Evolutionary conservation across 2,329 filamentous ascomycete genomes (phyloP).

Genomic region (Aotearoamyces nothofagi): DNA sequence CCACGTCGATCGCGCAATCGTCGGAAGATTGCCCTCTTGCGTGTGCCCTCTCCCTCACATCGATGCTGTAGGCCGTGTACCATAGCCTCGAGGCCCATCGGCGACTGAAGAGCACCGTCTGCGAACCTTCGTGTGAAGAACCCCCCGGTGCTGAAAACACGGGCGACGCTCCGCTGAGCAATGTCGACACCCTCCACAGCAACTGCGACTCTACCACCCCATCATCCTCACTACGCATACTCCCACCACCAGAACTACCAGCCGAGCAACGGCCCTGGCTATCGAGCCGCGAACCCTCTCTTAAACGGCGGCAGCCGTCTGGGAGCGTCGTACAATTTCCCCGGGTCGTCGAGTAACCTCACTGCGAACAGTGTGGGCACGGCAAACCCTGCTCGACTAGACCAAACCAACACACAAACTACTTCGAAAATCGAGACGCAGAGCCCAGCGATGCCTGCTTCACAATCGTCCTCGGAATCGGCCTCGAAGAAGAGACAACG

Average conservation of each 20-base stretch:
- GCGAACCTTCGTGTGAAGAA: background rate
- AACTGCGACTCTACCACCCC: slow-evolving; percentile 55
- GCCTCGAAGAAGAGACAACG: slow-evolving; percentile 23
- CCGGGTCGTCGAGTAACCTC: slow-evolving; percentile 17
- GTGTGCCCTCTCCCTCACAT: background rate
- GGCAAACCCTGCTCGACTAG: slow-evolving; percentile 12
- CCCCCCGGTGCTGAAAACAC: background rate
- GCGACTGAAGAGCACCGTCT: background rate
- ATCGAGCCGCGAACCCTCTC: slow-evolving; percentile 29
- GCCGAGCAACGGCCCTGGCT: slow-evolving; percentile 30
- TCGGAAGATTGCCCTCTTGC: no score
- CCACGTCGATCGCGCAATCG: no score
- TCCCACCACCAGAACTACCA: slow-evolving; percentile 40
- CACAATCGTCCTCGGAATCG: slow-evolving; percentile 16
- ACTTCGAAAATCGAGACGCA: slow-evolving; percentile 13
- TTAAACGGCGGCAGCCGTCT: slow-evolving; percentile 18
- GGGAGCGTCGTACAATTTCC: slow-evolving; percentile 16
- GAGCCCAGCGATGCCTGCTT: slow-evolving; percentile 21
- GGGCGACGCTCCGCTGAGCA: slow-evolving; percentile 4
- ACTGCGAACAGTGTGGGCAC: slow-evolving; percentile 11
- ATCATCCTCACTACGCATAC: slow-evolving; percentile 49
- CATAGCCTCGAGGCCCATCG: background rate
- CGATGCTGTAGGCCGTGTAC: background rate
- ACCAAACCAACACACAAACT: slow-evolving; percentile 9
- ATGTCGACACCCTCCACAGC: slow-evolving; percentile 78